Conservation (phyloP, 805 yeast species). For the Ogataea populi-albae region DNA sequence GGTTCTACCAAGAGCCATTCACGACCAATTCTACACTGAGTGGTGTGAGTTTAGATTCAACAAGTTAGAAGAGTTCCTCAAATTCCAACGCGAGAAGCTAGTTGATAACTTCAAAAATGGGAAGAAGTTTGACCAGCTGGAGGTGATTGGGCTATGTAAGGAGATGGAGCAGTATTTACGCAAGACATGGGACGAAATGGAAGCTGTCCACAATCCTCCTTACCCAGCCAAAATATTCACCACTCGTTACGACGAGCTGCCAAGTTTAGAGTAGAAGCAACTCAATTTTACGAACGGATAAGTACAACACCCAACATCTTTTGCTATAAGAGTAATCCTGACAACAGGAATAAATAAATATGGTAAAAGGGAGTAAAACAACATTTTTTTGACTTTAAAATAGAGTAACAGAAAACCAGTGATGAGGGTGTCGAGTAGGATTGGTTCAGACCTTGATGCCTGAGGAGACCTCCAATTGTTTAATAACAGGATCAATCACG, state of each 20-base stretch:
- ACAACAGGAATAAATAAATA: not conserved
- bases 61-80: slow-evolving; percentile 27
- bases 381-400: slow-evolving; percentile 1
- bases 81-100: slow-evolving; percentile 20
- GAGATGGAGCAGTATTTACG: slow-evolving; percentile 29
- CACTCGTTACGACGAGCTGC: slow-evolving; percentile 23
- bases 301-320: not conserved
- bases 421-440: not conserved
- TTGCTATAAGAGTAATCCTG: not conserved
- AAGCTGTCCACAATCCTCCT: slow-evolving; percentile 26
- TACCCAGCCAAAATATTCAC: slow-evolving; percentile 27
- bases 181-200: slow-evolving; percentile 34
- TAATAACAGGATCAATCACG: slow-evolving; percentile 59
- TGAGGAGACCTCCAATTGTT: slow-evolving; percentile 66
- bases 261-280: slow-evolving; percentile 12
- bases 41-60: slow-evolving; percentile 34
- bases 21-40: slow-evolving; percentile 33
- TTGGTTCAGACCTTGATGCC: slow-evolving; percentile 42
- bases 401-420: not conserved
- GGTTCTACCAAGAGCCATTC: slow-evolving; percentile 32
- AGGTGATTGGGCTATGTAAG: slow-evolving; percentile 26
- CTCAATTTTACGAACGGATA: not conserved
- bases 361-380: slow-evolving; percentile 3
- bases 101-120: slow-evolving; percentile 17
- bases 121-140: slow-evolving; percentile 30